Base-by-base conservation (phyloP, 176 grass and related monocot genomes). In the Raddia distichophylla region DNA sequence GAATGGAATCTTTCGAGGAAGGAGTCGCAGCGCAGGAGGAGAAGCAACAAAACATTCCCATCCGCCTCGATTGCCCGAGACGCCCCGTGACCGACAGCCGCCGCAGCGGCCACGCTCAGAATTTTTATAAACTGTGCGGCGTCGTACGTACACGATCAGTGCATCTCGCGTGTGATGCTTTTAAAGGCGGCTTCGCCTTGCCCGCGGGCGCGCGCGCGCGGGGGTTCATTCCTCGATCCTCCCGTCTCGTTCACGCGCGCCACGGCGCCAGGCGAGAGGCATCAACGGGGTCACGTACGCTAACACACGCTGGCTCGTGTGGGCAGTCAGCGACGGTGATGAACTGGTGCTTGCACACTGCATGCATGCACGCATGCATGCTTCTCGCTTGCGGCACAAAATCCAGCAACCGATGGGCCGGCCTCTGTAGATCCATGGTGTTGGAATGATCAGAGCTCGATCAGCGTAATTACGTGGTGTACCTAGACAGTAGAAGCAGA, bases 1-100 rank as follows among this genome's bases (percentile, higher is more conserved):
- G 45, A 43, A 64, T 57, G 69, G 69, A 82, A 82, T 82, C 57
- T 82, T 48, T 14, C 15, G 27, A 4, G 55, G 5, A 3, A 5
- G 20, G 27, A 8, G 6, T 9, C 0, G 7, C 22, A 11, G 15
- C 0, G 7, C 22, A 11, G 15, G 15, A 18, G 56, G 40, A 14
- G 57, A 37, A 4, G 46, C 81, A 67, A 19, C 61, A 56, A 19
- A 83, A 76, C 60, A 67, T 56, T 46, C 69, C 59, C 44, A 5
- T 16, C 68, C 56, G 32, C 55, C 50, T 57, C 67, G 27, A 27
- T 27, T 27, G 76, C 76, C 27, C 51, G 60, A 67, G 67, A 12
- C 71, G 71, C 63, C 63, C 78, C 84, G 77, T 87, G 85, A 75
- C 85, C 51, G 85, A 76, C 85, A 69, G 27, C 52, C 48, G 69